Conservation (phyloP, 2,329 filamentous ascomycete species). For the Colletotrichum sp. region DNA sequence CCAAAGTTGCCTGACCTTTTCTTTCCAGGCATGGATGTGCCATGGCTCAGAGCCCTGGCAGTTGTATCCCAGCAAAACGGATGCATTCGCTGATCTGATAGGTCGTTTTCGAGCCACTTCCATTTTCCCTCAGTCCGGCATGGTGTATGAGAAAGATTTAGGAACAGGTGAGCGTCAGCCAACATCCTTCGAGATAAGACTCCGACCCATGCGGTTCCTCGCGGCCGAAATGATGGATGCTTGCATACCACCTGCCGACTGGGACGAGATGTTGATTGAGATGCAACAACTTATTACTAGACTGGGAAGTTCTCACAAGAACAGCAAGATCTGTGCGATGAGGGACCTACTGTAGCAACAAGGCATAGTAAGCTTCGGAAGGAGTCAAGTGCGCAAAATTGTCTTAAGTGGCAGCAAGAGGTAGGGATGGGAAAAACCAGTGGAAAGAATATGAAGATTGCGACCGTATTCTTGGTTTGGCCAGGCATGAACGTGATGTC, state of each 20-base stretch:
- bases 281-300: not conserved
- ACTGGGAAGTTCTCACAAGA: not conserved
- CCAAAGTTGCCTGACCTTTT: not conserved
- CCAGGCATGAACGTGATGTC: not conserved
- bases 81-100: not conserved
- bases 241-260: not conserved
- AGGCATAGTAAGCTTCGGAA: not conserved
- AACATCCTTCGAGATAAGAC: not conserved
- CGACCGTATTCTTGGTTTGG: not conserved
- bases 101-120: not conserved
- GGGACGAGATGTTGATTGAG: not conserved
- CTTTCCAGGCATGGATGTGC: not conserved
- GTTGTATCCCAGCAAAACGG: not conserved
- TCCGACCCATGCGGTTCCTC: not conserved
- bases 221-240: not conserved
- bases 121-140: not conserved
- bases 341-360: not conserved
- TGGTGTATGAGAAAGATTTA: not conserved
- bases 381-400: not conserved
- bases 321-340: not conserved
- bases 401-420: not conserved
- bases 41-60: not conserved
- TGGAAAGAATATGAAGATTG: not conserved
- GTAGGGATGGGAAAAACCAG: not conserved
- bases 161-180: not conserved